A percentile compares a stretch with the other conserved stretches of the same genome.
These are phyloP conservation scores for Entomophthora muscae DNA, from an alignment of 371 early-diverging fungal genomes.

Conservation along the genomic window DNA sequence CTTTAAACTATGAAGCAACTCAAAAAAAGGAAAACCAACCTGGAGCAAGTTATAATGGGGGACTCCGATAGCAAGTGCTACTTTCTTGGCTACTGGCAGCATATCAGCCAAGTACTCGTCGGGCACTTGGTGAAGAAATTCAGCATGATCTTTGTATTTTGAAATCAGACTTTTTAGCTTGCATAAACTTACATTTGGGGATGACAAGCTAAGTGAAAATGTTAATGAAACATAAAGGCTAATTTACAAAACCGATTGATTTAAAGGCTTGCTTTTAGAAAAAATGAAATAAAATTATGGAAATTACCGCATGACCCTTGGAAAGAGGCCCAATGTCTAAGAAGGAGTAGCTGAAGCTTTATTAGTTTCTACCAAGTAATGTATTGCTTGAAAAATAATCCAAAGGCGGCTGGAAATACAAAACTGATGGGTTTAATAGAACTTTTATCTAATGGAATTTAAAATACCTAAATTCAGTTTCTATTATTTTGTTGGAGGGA, in stretches of 20 bases:
- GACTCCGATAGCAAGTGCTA: conserved; percentile 46
- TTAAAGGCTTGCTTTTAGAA: too few relatives aligned
- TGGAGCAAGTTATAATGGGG: conserved; percentile 82
- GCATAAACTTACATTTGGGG: conserved; percentile 45
- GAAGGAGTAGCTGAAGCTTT: conserved; percentile 36
- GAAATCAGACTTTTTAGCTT: background rate
- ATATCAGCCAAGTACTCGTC: conserved; percentile 67
- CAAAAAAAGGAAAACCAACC: conserved; percentile 18
- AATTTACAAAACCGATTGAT: too few relatives aligned
- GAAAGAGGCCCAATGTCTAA: conserved; percentile 62
- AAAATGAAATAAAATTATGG: too few relatives aligned
- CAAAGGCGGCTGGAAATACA: background rate
- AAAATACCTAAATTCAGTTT: conserved; percentile 53
- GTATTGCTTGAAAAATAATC: background rate
- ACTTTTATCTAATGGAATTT: conserved; percentile 10
- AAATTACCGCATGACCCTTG: conserved; percentile 62
- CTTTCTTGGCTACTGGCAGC: conserved; percentile 71
- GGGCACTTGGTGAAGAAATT: conserved; percentile 72
- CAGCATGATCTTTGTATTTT: conserved; percentile 54
- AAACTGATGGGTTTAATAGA: background rate
- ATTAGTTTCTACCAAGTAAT: too few relatives aligned
- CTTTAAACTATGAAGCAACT: conserved; percentile 16
- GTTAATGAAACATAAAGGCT: background rate
- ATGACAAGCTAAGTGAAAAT: conserved; percentile 42
- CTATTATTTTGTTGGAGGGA: conserved; percentile 61